phyloP scores from a whole-genome alignment of 441 rosid genomes.

The Flueggea neowawraea region DNA sequence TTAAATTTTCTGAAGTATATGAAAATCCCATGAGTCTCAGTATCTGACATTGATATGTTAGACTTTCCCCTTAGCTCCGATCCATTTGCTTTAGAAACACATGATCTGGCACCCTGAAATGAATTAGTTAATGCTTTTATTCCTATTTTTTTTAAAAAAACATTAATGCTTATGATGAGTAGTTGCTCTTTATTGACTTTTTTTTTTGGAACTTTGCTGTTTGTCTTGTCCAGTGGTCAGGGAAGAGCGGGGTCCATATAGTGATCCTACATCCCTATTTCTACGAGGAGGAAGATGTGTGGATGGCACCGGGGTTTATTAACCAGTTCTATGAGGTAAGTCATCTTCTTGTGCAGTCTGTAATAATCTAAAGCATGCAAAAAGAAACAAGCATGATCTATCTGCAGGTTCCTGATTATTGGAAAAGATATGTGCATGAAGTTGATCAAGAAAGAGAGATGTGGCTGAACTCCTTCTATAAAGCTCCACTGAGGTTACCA shows the following conservation, averaged over 20 bases:
- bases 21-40: too few species aligned
- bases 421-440: slow-evolving; percentile 83
- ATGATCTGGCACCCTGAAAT: too few species aligned
- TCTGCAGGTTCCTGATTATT: slow-evolving; percentile 82
- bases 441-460: slow-evolving; percentile 89
- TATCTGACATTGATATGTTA: too few species aligned
- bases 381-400: slow-evolving; percentile 12
- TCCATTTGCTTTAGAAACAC: too few species aligned
- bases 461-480: slow-evolving; percentile 94
- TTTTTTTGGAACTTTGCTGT: slow-evolving; percentile 10
- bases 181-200: background rate
- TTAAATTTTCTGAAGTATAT: too few species aligned
- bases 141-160: background rate
- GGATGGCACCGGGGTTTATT: slow-evolving; percentile 98
- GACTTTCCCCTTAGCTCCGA: too few species aligned
- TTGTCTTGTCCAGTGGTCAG: slow-evolving; percentile 64
- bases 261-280: slow-evolving; percentile 89
- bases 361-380: background rate
- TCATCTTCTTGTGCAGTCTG: slow-evolving; percentile 4
- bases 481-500: slow-evolving; percentile 83
- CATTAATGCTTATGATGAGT: too few species aligned
- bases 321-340: slow-evolving; percentile 84
- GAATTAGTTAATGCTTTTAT: background rate
- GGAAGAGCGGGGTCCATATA: slow-evolving; percentile 85
- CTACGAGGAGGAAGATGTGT: slow-evolving; percentile 88